phyloP scores from a whole-genome alignment of 2,329 filamentous ascomycete species.

The Fusarium sp. region DNA sequence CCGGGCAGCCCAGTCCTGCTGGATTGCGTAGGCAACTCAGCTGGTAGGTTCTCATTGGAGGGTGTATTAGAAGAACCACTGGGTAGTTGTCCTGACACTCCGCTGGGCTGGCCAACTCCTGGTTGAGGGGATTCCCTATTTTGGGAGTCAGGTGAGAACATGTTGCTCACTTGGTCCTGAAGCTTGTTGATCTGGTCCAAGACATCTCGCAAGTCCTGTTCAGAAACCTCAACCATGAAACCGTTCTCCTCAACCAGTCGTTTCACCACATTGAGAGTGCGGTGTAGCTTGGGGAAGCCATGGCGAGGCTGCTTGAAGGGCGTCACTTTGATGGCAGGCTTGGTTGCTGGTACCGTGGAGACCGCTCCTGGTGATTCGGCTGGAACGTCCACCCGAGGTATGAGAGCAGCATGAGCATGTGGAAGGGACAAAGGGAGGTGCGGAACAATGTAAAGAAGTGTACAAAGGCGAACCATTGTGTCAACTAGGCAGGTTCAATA shows the following conservation, averaged over 20 bases:
- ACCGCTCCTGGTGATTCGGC: constrained; percentile 17
- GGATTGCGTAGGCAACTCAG: constrained; percentile 13
- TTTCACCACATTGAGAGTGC: constrained; percentile 31
- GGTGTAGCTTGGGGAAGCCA: constrained; percentile 21
- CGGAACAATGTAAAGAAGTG: constrained; percentile 34
- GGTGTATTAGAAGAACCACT: constrained; percentile 11
- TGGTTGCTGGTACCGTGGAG: constrained; percentile 18
- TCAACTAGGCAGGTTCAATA: constrained; percentile 4
- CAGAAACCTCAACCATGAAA: constrained; percentile 42
- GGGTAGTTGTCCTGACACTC: constrained; percentile 19
- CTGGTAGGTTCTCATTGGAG: not conserved
- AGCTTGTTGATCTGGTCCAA: constrained; percentile 46
- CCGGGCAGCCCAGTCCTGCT: not conserved
- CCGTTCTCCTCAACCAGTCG: constrained; percentile 43
- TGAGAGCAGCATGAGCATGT: constrained; percentile 21
- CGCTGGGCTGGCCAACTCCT: constrained; percentile 18
- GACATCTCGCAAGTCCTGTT: constrained; percentile 41
- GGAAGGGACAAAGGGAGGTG: constrained; percentile 19
- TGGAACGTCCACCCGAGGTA: constrained; percentile 12
- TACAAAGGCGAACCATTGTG: constrained; percentile 40
- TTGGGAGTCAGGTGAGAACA: constrained; percentile 40
- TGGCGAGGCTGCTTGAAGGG: constrained; percentile 24
- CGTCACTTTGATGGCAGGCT: constrained; percentile 8
- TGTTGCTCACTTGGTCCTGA: constrained; percentile 43
- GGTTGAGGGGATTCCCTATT: constrained; percentile 13